phyloP scores from a whole-genome alignment of 2,329 filamentous ascomycete genomes.

The Colletotrichum lentis region DNA sequence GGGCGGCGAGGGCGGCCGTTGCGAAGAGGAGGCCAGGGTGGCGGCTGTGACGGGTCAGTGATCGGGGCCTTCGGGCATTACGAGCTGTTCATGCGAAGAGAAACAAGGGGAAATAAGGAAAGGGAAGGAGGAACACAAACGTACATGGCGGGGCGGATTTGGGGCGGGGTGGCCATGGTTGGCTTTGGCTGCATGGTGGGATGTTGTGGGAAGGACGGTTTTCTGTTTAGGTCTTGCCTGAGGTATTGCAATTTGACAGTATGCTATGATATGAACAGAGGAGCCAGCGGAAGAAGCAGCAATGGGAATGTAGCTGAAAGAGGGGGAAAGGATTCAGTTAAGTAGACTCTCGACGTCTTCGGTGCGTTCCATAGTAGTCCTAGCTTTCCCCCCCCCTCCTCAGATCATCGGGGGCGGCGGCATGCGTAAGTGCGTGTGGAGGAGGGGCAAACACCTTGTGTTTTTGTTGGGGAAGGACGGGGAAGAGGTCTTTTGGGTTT shows the following conservation, averaged over 20 bases:
- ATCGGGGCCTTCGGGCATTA: neutral
- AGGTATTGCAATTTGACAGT: neutral
- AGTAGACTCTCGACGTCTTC: constrained; percentile 13
- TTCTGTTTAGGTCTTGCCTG: neutral
- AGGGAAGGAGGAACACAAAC: constrained; percentile 41
- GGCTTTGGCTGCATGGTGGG: constrained; percentile 27
- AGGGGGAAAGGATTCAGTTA: constrained; percentile 2
- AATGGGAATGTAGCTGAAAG: neutral
- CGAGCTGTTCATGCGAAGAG: neutral
- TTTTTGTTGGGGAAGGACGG: constrained; percentile 33
- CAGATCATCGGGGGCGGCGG: constrained; percentile 10
- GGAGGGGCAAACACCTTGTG: neutral
- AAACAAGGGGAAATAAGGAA: constrained; percentile 41
- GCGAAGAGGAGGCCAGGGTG: constrained; percentile 50
- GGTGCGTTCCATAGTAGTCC: constrained; percentile 1
- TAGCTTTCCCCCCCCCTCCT: neutral
- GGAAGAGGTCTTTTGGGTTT: neutral
- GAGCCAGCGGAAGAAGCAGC: neutral
- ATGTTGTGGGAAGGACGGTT: neutral
- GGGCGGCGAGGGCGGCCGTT: constrained; percentile 45
- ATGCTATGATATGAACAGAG: neutral
- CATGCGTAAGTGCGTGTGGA: constrained; percentile 4
- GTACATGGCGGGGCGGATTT: constrained; percentile 37
- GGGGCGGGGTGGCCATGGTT: constrained; percentile 13
- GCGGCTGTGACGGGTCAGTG: constrained; percentile 44